phyloP scores from a whole-genome alignment of 1,139 yeast species.

The Meyerozyma guilliermondii region DNA sequence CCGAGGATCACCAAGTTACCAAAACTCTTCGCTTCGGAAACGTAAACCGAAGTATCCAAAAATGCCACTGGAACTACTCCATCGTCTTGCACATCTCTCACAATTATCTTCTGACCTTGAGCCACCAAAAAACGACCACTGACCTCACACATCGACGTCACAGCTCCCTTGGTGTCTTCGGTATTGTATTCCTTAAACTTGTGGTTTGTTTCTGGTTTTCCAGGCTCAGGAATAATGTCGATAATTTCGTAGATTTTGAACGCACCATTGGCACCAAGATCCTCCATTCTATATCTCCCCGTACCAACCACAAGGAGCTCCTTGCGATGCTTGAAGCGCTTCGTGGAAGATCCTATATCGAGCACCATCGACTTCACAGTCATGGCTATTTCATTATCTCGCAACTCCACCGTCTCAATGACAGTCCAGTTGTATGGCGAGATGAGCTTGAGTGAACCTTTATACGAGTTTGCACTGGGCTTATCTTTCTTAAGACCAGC shows the following conservation, averaged over 20 bases:
- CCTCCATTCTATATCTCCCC: slow-evolving; percentile 76
- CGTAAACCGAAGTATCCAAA: slow-evolving; percentile 74
- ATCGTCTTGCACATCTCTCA: slow-evolving; percentile 79
- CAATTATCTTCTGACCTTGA: slow-evolving; percentile 83
- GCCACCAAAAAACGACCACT: slow-evolving; percentile 81
- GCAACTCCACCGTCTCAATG: slow-evolving; percentile 65
- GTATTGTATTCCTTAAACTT: slow-evolving; percentile 71
- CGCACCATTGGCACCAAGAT: slow-evolving; percentile 74
- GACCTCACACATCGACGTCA: slow-evolving; percentile 70
- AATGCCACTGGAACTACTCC: slow-evolving; percentile 93
- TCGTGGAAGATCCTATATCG: slow-evolving; percentile 43
- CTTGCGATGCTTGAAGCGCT: slow-evolving; percentile 52
- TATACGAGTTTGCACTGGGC: slow-evolving; percentile 48
- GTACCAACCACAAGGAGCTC: slow-evolving; percentile 79
- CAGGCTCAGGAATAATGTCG: slow-evolving; percentile 88
- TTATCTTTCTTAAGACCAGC: slow-evolving; percentile 51
- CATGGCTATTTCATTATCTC: slow-evolving; percentile 63
- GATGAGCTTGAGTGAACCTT: slow-evolving; percentile 59
- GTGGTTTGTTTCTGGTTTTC: slow-evolving; percentile 76
- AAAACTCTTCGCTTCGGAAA: slow-evolving; percentile 75
- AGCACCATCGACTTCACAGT: slow-evolving; percentile 55
- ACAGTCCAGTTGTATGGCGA: slow-evolving; percentile 76
- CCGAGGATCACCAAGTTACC: slow-evolving; percentile 77
- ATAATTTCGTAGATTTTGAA: slow-evolving; percentile 72
- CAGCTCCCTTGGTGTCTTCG: slow-evolving; percentile 84